Conservation (phyloP, 2,329 filamentous ascomycete genomes). For the Diaporthe sp. region DNA sequence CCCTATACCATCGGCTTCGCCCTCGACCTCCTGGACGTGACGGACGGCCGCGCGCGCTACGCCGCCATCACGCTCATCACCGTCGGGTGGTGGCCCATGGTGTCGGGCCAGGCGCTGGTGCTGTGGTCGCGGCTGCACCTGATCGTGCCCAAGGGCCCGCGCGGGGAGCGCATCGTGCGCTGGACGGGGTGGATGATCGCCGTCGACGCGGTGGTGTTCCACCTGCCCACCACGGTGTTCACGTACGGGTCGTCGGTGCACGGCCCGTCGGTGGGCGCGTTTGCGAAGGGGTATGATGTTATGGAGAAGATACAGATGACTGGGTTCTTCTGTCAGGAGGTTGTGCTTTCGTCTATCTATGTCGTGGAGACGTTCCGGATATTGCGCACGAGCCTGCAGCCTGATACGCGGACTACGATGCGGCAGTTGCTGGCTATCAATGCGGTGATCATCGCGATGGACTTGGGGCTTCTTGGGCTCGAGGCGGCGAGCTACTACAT, state of each 20-base stretch:
- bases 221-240: slow-evolving; percentile 34
- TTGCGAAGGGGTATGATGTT: slow-evolving; percentile 24
- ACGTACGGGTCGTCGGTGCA: slow-evolving; percentile 23
- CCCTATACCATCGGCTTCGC: slow-evolving; percentile 26
- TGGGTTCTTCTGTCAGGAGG: slow-evolving; percentile 34
- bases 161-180: background rate
- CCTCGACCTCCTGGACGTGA: slow-evolving; percentile 29
- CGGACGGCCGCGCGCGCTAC: background rate
- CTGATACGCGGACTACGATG: slow-evolving; percentile 32
- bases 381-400: slow-evolving; percentile 9
- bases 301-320: slow-evolving; percentile 38
- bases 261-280: background rate
- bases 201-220: slow-evolving; percentile 5
- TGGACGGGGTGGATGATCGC: slow-evolving; percentile 26
- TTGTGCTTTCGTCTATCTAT: slow-evolving; percentile 22
- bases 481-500: slow-evolving; percentile 30
- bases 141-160: slow-evolving; percentile 26
- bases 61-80: slow-evolving; percentile 34
- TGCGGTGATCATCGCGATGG: slow-evolving; percentile 27
- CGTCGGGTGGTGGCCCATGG: slow-evolving; percentile 33
- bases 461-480: slow-evolving; percentile 4
- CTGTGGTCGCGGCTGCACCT: slow-evolving; percentile 35
- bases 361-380: slow-evolving; percentile 32
- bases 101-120: slow-evolving; percentile 27
- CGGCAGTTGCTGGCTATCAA: slow-evolving; percentile 32